These are phyloP conservation scores for Zygosaccharomyces pseudobailii DNA, from an alignment of 1,139 yeast genomes.

Conservation along the genomic window DNA sequence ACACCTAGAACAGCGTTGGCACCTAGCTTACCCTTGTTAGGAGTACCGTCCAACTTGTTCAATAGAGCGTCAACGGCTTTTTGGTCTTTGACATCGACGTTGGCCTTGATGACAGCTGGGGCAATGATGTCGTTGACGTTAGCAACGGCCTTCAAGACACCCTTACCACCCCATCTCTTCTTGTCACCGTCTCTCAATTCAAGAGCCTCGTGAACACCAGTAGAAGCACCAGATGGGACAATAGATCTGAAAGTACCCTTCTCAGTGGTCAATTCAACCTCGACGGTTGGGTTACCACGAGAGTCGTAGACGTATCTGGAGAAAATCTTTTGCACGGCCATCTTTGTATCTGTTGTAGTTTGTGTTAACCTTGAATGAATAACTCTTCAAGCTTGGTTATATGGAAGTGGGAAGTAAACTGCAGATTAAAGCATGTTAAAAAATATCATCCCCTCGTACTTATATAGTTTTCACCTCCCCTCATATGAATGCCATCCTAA, in stretches of 20 bases:
- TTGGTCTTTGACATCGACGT: conserved; percentile 75
- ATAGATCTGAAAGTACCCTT: conserved; percentile 86
- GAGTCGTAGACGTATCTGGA: conserved; percentile 96
- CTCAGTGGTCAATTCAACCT: conserved; percentile 84
- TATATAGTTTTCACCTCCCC: conserved; percentile 4
- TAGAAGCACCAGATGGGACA: conserved; percentile 96
- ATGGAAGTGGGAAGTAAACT: neutral
- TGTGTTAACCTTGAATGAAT: neutral
- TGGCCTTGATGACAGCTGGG: conserved; percentile 74
- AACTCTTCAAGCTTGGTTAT: neutral
- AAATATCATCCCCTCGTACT: neutral
- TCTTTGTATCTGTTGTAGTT: conserved; percentile 21
- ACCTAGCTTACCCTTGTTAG: conserved; percentile 91
- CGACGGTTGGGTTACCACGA: conserved; percentile 98
- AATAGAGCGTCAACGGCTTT: conserved; percentile 74
- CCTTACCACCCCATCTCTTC: conserved; percentile 93
- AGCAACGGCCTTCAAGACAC: conserved; percentile 87
- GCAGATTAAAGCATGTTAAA: neutral
- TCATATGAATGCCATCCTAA: conserved; percentile 1
- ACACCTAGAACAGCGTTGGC: conserved; percentile 96
- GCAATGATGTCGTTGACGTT: conserved; percentile 87
- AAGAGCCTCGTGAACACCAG: conserved; percentile 91
- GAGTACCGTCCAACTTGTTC: conserved; percentile 78
- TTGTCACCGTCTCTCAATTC: conserved; percentile 95
- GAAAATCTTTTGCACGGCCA: conserved; percentile 63